A percentile compares a stretch with the other conserved stretches of the same genome.
Evolutionary conservation across 1,284 basidiomycete genomes (phyloP).

Genomic region (Heterobasidion occidentale): DNA sequence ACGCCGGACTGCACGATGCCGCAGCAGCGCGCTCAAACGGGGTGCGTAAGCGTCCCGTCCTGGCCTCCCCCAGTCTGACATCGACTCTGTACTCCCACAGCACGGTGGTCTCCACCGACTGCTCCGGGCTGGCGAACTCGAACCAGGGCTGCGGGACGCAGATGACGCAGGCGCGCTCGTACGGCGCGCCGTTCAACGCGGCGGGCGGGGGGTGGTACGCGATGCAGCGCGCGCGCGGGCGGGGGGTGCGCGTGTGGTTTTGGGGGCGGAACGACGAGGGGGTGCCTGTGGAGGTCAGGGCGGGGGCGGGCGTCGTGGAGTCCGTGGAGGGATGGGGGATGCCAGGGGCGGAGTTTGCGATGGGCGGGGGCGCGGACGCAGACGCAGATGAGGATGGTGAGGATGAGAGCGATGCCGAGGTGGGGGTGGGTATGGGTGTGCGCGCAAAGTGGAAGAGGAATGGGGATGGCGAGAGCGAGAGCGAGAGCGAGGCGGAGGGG

Average conservation of each 20-base stretch:
- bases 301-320: conserved; percentile 18
- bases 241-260: conserved; percentile 48
- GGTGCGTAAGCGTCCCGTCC: conserved; percentile 26
- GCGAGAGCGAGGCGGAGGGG: no score
- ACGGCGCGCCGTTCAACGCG: conserved; percentile 42
- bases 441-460: no score
- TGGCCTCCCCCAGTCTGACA: neutral
- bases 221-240: conserved; percentile 26
- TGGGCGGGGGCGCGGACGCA: conserved; percentile 11
- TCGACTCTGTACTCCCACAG: conserved; percentile 15
- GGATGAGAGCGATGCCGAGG: no score
- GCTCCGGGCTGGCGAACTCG: conserved; percentile 39
- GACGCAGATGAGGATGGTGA: no score
- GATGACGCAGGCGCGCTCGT: conserved; percentile 33
- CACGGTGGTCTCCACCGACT: conserved; percentile 30
- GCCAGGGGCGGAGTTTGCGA: conserved; percentile 45
- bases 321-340: conserved; percentile 32
- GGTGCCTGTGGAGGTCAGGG: conserved; percentile 32
- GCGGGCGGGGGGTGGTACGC: conserved; percentile 44
- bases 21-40: conserved; percentile 27
- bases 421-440: no score
- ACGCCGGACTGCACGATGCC: conserved; percentile 36
- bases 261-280: conserved; percentile 32
- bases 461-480: no score
- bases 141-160: conserved; percentile 60